Conservation (phyloP, 192 early-diverging fungal genomes). For the Coemansia asiatica region DNA sequence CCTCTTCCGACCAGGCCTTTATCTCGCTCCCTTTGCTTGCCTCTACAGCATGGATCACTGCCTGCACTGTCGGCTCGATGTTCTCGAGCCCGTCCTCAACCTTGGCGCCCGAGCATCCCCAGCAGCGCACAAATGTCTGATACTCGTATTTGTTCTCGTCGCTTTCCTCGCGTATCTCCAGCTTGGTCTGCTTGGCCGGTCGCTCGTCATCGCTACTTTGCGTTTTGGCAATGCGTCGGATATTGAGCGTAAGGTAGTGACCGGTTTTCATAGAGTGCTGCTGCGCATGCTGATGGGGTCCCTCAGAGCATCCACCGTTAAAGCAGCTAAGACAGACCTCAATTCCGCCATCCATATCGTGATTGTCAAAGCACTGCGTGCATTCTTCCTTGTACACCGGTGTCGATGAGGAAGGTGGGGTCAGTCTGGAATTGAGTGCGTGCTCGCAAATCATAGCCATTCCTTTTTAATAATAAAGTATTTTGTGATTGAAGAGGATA, state of each 20-base stretch:
- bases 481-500: too few species aligned
- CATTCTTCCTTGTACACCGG: slow-evolving; percentile 90
- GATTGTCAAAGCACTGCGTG: slow-evolving; percentile 85
- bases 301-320: slow-evolving; percentile 79
- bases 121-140: slow-evolving; percentile 75
- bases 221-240: slow-evolving; percentile 64
- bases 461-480: background rate
- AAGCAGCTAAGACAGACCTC: slow-evolving; percentile 95
- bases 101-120: slow-evolving; percentile 64
- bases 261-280: slow-evolving; percentile 71
- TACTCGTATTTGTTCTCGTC: slow-evolving; percentile 74
- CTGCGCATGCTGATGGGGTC: slow-evolving; percentile 68
- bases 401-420: slow-evolving; percentile 33
- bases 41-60: slow-evolving; percentile 75
- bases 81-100: slow-evolving; percentile 56
- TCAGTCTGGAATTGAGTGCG: slow-evolving; percentile 25
- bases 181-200: slow-evolving; percentile 83
- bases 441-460: slow-evolving; percentile 24
- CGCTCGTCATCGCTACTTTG: slow-evolving; percentile 17
- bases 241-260: slow-evolving; percentile 84
- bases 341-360: slow-evolving; percentile 73
- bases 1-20: slow-evolving; percentile 92
- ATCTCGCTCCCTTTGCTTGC: slow-evolving; percentile 84
- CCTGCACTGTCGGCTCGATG: slow-evolving; percentile 28
- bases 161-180: slow-evolving; percentile 79